Evolutionary conservation across 441 rosid genomes (phyloP), one percentile per base, ranked within the genome.

Genomic region (Pelargonium australe): DNA sequence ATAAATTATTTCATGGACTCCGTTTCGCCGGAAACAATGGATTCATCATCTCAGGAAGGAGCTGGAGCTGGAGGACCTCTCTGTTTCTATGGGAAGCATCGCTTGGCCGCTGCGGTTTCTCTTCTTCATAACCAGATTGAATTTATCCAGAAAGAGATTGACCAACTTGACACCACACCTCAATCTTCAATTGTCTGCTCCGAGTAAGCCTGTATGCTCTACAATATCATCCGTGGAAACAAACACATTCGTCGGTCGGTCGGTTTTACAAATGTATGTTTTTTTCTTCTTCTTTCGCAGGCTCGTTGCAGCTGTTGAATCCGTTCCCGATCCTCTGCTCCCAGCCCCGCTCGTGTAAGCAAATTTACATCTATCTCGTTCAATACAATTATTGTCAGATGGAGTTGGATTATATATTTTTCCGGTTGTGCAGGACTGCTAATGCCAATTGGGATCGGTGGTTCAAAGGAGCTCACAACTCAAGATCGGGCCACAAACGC

Each of bases 251-350:
- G 5, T 34, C 23, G 23, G 23, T 34, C 23, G 23, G 23, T 44
- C 7, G 49, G 5, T 44, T 44, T 44, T 11, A 7, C 49, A 44
- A 0, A 44, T 8, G 12, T 7, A 20, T 20, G 23, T 20, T 20
- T 44, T 8, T 0, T 44, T 44, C 9, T 4, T 44, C 31, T 28
- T 10, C 4, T 34, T 57, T 17, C 45, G 70, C 75, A 76, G 77
- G 55, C 53, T 79, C 7, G 14, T 70, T 1, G 8, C 71, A 47
- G 70, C 68, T 4, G 82, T 76, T 44, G 77, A 70, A 17, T 73
- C 77, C 7, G 23, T 53, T 60, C 77, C 79, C 0, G 79, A 76
- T 68, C 82, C 82, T 1, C 66, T 79, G 31, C 75, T 79, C 64
- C 79, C 79, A 34, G 40, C 40, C 6, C 40, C 40, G 40, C 40